These are phyloP conservation scores for Fennellomyces sp. DNA, from an alignment of 371 early-diverging fungal genomes.

Conservation along the genomic window DNA sequence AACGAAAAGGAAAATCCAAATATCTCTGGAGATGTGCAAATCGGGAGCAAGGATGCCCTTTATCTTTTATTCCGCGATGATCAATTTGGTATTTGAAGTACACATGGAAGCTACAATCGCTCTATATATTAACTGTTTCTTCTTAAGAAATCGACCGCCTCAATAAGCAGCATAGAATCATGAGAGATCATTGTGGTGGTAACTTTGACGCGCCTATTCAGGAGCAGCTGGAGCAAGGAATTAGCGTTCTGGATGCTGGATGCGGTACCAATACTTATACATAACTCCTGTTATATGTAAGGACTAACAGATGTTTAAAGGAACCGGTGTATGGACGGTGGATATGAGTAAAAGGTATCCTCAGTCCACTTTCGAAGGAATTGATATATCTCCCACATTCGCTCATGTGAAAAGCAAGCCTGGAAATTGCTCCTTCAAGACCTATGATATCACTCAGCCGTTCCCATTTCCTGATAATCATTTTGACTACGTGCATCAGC, in stretches of 20 bases:
- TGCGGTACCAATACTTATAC: background rate
- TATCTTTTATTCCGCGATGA: too few relatives aligned
- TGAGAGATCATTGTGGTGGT: slow-evolving; percentile 5
- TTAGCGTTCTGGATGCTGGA: slow-evolving; percentile 1
- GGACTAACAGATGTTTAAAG: too few relatives aligned
- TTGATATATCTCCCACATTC: slow-evolving; percentile 37
- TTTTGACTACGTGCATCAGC: slow-evolving; percentile 48
- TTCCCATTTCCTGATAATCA: too few relatives aligned
- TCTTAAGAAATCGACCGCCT: slow-evolving; percentile 14
- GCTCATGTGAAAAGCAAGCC: slow-evolving; percentile 45
- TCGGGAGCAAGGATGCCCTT: too few relatives aligned
- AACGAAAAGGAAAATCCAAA: too few relatives aligned
- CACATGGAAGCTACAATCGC: too few relatives aligned
- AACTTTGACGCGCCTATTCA: slow-evolving; percentile 6
- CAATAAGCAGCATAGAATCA: slow-evolving; percentile 12
- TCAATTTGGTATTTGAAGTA: too few relatives aligned
- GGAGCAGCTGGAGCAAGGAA: background rate
- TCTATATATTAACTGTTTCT: too few relatives aligned
- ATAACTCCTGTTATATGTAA: background rate
- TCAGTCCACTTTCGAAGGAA: slow-evolving; percentile 48
- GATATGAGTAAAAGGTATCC: slow-evolving; percentile 60
- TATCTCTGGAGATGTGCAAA: too few relatives aligned
- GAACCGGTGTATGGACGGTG: slow-evolving; percentile 54
- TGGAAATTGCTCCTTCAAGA: slow-evolving; percentile 39
- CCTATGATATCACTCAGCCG: slow-evolving; percentile 34